A percentile compares a stretch with the other conserved stretches of the same genome.
These are phyloP conservation scores for Dimargaris xerosporica DNA, from an alignment of 192 early-diverging fungal species.

Conservation along the genomic window DNA sequence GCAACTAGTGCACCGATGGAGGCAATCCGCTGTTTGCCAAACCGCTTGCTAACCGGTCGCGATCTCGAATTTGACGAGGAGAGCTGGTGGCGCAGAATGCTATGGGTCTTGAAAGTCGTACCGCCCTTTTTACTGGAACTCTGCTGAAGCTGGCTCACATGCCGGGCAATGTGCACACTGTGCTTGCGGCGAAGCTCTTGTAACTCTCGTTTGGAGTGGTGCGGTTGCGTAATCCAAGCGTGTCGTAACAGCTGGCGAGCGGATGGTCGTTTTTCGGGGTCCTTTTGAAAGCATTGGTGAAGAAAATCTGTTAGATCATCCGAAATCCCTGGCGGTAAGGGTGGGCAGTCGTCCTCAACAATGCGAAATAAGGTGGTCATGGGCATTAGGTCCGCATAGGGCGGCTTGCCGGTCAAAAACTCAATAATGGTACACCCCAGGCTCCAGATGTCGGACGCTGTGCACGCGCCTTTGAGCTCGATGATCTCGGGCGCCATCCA, in stretches of 20 bases:
- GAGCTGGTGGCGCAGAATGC: too few relatives aligned
- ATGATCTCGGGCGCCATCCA: constrained; percentile 92
- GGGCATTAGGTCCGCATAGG: constrained; percentile 67
- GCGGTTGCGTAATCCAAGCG: constrained; percentile 47
- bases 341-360: constrained; percentile 80
- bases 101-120: too few relatives aligned
- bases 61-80: too few relatives aligned
- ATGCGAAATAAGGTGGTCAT: constrained; percentile 94
- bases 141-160: constrained; percentile 3
- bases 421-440: constrained; percentile 91
- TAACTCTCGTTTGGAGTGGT: constrained; percentile 30
- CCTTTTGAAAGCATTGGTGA: constrained; percentile 69
- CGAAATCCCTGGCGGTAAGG: constrained; percentile 66
- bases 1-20: too few relatives aligned
- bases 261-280: constrained; percentile 50
- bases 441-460: constrained; percentile 89
- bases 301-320: constrained; percentile 70
- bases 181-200: constrained; percentile 30
- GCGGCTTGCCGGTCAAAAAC: constrained; percentile 82
- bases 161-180: constrained; percentile 28
- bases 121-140: too few relatives aligned
- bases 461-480: constrained; percentile 73
- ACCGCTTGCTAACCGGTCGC: too few relatives aligned
- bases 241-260: constrained; percentile 60
- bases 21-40: too few relatives aligned